phyloP scores from a whole-genome alignment of 2,329 filamentous ascomycete species.

The Orbilia brochopaga region DNA sequence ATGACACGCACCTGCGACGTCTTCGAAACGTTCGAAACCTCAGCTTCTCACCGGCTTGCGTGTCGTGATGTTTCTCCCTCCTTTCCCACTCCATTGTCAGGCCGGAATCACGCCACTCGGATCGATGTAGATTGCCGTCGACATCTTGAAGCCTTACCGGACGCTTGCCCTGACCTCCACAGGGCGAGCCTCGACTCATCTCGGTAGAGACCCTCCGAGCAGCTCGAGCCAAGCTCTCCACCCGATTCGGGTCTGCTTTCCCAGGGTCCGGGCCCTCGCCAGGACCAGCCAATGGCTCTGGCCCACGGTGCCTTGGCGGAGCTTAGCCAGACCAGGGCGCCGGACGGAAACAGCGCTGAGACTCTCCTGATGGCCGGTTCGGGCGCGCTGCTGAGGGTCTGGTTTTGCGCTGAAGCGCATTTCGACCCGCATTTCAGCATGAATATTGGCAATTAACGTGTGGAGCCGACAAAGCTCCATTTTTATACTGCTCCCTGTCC shows the following conservation, averaged over 20 bases:
- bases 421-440: conserved; percentile 21
- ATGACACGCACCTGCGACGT: conserved; percentile 39
- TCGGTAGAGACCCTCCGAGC: conserved; percentile 32
- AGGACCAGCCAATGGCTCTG: conserved; percentile 42
- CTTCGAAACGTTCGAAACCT: conserved; percentile 32
- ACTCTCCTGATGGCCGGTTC: conserved; percentile 38
- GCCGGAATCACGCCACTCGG: conserved; percentile 39
- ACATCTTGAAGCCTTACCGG: conserved; percentile 33
- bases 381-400: conserved; percentile 23
- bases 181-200: neutral
- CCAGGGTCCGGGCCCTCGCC: conserved; percentile 27
- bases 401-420: conserved; percentile 23
- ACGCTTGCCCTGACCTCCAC: conserved; percentile 20
- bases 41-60: conserved; percentile 9
- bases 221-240: conserved; percentile 24
- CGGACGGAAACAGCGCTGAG: conserved; percentile 23
- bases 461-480: conserved; percentile 25
- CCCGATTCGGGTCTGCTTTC: conserved; percentile 46
- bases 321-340: conserved; percentile 21
- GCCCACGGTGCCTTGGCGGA: conserved; percentile 35
- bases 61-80: neutral
- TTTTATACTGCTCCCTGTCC: conserved; percentile 46
- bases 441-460: conserved; percentile 1
- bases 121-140: conserved; percentile 17
- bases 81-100: conserved; percentile 26